A percentile compares a stretch with the other conserved stretches of the same genome.
Evolutionary conservation across 2,329 filamentous ascomycete species (phyloP).

Genomic region (Rhynchosporium agropyri): DNA sequence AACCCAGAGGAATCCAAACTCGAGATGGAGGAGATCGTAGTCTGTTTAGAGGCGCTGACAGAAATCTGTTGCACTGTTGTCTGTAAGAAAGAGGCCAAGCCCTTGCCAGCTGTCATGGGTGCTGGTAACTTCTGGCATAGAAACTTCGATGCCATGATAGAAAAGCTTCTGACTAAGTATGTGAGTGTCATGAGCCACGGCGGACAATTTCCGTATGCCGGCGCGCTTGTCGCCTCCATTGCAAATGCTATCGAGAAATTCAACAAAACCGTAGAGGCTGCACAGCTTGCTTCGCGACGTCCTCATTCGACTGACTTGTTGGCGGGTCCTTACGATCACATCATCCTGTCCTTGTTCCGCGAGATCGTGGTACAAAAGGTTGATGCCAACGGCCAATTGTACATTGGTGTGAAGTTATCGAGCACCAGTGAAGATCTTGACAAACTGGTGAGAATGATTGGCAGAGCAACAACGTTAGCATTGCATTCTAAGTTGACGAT

Average conservation of each 20-base stretch:
- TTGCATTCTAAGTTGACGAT: constrained; percentile 30
- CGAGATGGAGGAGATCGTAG: constrained; percentile 25
- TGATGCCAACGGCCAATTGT: constrained; percentile 4
- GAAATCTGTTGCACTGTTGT: constrained; percentile 32
- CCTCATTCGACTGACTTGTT: neutral
- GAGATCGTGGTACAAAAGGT: constrained; percentile 23
- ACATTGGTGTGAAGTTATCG: constrained; percentile 8
- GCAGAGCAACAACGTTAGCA: constrained; percentile 29
- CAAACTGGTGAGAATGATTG: constrained; percentile 30
- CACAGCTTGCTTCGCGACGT: constrained; percentile 8
- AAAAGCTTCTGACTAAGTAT: constrained; percentile 26
- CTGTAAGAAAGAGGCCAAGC: constrained; percentile 23
- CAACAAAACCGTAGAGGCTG: constrained; percentile 30
- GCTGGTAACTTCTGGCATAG: constrained; percentile 27
- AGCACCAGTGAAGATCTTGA: constrained; percentile 20
- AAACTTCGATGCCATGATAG: constrained; percentile 33
- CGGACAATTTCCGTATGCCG: constrained; percentile 32
- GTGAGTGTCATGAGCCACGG: constrained; percentile 17
- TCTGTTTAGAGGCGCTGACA: constrained; percentile 31
- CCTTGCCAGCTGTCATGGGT: constrained; percentile 6
- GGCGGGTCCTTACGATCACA: constrained; percentile 29
- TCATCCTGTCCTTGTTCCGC: constrained; percentile 28
- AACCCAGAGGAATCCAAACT: constrained; percentile 4
- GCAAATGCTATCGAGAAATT: constrained; percentile 33
- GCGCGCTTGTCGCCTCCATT: constrained; percentile 34